Conservation (phyloP, 2,329 filamentous ascomycete genomes). For the Monilinia fructicola region DNA sequence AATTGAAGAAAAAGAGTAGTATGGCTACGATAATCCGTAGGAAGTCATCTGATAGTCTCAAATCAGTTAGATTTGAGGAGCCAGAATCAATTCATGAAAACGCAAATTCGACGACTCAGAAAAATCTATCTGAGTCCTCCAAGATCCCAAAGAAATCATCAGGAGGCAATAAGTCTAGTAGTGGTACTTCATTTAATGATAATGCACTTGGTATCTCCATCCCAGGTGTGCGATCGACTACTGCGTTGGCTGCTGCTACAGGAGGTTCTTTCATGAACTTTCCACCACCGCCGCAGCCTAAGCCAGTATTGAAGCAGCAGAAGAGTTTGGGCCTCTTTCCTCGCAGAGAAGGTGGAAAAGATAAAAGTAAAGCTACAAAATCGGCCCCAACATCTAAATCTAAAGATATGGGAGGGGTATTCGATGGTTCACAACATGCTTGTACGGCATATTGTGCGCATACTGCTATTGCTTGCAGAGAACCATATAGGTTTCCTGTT, state of each 20-base stretch:
- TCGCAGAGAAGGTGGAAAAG: background rate
- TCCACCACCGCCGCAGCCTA: background rate
- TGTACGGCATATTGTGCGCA: constrained; percentile 11
- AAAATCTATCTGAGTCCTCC: background rate
- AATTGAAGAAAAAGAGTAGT: constrained; percentile 6
- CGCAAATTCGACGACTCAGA: background rate
- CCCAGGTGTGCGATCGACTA: background rate
- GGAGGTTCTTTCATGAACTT: background rate
- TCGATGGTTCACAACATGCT: constrained; percentile 11
- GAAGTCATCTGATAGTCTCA: constrained; percentile 13
- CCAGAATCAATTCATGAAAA: background rate
- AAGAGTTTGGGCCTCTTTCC: constrained; percentile 12
- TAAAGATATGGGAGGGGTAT: background rate
- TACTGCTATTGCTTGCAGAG: constrained; percentile 10
- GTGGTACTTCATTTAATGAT: background rate
- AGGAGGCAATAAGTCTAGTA: background rate
- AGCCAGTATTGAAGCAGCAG: constrained; percentile 6
- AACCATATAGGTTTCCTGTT: constrained; percentile 12
- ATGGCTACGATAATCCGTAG: background rate
- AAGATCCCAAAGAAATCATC: background rate
- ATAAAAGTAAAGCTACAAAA: background rate
- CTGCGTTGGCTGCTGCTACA: background rate
- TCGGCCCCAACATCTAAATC: background rate
- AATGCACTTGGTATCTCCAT: constrained; percentile 18
- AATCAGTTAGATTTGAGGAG: constrained; percentile 14